phyloP scores from a whole-genome alignment of 2,329 filamentous ascomycete genomes.

The Lachnellula subtilissima region DNA sequence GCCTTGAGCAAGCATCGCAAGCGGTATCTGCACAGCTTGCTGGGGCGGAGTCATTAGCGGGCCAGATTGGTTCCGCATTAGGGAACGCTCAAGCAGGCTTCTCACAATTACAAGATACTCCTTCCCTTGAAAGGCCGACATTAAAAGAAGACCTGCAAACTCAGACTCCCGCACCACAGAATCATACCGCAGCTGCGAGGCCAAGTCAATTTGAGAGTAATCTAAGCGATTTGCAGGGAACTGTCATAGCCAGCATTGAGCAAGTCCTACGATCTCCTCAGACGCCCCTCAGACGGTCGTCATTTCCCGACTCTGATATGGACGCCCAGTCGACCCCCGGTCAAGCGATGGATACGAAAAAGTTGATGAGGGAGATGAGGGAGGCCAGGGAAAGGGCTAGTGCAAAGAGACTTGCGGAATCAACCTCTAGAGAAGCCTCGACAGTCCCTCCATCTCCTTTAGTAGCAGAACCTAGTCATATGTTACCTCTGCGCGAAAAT shows the following conservation, averaged over 20 bases:
- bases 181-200: background rate
- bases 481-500: constrained; percentile 11
- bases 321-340: background rate
- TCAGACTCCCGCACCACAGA: too few species aligned
- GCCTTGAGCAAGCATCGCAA: constrained; percentile 12
- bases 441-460: constrained; percentile 12
- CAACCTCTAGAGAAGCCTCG: constrained; percentile 8
- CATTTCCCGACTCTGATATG: constrained; percentile 1
- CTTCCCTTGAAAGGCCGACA: background rate
- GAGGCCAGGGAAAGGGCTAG: constrained; percentile 1
- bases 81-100: background rate
- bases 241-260: constrained; percentile 12
- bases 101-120: background rate
- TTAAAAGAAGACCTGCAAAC: background rate
- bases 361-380: constrained; percentile 5
- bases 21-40: constrained; percentile 1
- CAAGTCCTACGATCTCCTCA: background rate
- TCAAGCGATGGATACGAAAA: background rate
- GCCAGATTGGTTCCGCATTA: background rate
- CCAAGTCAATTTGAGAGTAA: background rate
- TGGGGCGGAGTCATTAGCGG: background rate
- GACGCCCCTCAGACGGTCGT: background rate
- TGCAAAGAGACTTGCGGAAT: constrained; percentile 6
- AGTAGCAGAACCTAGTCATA: constrained; percentile 1
- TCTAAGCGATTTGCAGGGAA: background rate